Conservation (phyloP, 306 rosid genomes). For the Potentilla sterilis region DNA sequence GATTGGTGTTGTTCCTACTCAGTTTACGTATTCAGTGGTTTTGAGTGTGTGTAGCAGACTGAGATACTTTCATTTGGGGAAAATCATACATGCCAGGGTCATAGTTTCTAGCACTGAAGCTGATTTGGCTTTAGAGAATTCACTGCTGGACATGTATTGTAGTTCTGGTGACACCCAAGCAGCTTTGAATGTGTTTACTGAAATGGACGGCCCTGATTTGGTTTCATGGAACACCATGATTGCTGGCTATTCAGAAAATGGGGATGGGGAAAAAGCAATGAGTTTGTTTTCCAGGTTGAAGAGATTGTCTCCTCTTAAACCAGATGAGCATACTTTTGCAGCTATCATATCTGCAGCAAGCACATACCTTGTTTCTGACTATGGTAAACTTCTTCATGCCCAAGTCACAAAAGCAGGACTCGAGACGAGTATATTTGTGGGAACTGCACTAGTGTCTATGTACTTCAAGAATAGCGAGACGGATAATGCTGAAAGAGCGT, state of each 20-base stretch:
- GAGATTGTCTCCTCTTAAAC: conserved; percentile 36
- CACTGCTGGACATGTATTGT: conserved; percentile 82
- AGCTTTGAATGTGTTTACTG: conserved; percentile 45
- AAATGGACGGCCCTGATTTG: conserved; percentile 52
- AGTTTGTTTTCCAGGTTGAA: conserved; percentile 47
- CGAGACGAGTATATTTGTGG: conserved; percentile 53
- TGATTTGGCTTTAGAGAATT: conserved; percentile 67
- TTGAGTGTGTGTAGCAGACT: conserved; percentile 58
- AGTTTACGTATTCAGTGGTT: conserved; percentile 61
- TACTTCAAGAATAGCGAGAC: conserved; percentile 59
- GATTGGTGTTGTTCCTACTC: conserved; percentile 52
- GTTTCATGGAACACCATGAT: conserved; percentile 90
- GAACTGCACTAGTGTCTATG: conserved; percentile 73
- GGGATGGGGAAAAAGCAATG: conserved; percentile 60
- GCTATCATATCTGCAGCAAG: conserved; percentile 53
- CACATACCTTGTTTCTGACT: conserved; percentile 30
- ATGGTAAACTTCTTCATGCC: conserved; percentile 70
- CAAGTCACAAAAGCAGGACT: conserved; percentile 61
- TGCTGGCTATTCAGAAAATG: conserved; percentile 62
- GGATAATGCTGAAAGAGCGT: conserved; percentile 53
- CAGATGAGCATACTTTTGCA: conserved; percentile 74
- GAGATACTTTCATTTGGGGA: conserved; percentile 45
- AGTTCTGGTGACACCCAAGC: conserved; percentile 46
- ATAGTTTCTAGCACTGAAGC: conserved; percentile 41
- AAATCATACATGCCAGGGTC: conserved; percentile 54